These are phyloP conservation scores for Durotheca rogersii DNA, from an alignment of 495 filamentous ascomycete species.

Conservation along the genomic window DNA sequence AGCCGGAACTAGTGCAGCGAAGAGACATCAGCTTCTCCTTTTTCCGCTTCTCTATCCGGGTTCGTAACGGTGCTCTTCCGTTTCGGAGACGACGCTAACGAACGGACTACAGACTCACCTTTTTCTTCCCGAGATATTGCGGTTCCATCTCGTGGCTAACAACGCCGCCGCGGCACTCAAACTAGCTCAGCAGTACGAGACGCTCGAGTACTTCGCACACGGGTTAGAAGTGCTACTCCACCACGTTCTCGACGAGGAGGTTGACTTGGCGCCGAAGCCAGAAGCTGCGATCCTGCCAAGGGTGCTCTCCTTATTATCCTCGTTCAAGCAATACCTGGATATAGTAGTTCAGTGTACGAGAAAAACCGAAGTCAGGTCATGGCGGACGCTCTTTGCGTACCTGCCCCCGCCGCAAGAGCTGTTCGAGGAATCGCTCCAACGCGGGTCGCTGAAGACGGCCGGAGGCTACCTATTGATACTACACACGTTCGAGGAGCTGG, in stretches of 20 bases:
- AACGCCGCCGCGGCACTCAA: conserved; percentile 72
- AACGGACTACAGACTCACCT: conserved; percentile 65
- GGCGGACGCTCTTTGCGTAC: conserved; percentile 88
- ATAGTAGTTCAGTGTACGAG: conserved; percentile 96
- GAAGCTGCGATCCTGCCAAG: conserved; percentile 77
- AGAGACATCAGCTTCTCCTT: conserved; percentile 86
- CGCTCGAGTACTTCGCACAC: conserved; percentile 87
- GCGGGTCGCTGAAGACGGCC: conserved; percentile 88
- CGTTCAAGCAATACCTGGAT: conserved; percentile 86
- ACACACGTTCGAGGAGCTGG: conserved; percentile 86
- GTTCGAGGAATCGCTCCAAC: conserved; percentile 85
- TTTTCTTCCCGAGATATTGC: conserved; percentile 85
- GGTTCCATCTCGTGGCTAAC: conserved; percentile 68
- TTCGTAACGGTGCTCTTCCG: conserved; percentile 41
- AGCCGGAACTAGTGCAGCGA: conserved; percentile 87
- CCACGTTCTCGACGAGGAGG: conserved; percentile 91
- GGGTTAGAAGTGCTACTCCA: conserved; percentile 91
- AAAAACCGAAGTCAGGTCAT: conserved; percentile 93
- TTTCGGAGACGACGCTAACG: conserved; percentile 23
- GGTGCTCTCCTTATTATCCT: conserved; percentile 85
- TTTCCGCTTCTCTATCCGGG: conserved; percentile 78
- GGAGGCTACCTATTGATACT: conserved; percentile 95
- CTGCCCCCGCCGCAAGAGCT: conserved; percentile 85
- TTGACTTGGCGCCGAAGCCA: conserved; percentile 68
- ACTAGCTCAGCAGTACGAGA: conserved; percentile 77